phyloP scores from a whole-genome alignment of 148 eudicot species.

The Rhododendron henanense region DNA sequence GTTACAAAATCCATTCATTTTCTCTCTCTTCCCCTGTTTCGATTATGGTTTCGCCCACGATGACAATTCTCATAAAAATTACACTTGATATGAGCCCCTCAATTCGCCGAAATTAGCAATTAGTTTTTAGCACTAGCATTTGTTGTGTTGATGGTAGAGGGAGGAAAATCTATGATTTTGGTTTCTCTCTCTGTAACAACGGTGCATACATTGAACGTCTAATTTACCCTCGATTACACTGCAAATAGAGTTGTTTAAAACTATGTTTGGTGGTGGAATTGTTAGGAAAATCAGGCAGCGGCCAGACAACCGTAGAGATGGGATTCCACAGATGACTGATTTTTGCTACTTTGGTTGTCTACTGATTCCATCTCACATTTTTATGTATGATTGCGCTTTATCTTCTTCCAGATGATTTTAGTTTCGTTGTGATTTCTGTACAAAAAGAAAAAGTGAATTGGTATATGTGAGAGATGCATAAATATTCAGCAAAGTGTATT shows the following conservation, averaged over 20 bases:
- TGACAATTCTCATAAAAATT: background rate
- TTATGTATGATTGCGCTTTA: background rate
- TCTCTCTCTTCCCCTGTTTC: background rate
- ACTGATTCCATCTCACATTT: constrained; percentile 5
- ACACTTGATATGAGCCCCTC: constrained; percentile 29
- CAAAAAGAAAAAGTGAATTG: too few species aligned
- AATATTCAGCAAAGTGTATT: too few species aligned
- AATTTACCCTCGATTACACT: background rate
- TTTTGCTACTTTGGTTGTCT: too few species aligned
- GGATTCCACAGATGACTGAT: too few species aligned
- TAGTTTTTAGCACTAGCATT: background rate
- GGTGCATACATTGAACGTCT: constrained; percentile 19
- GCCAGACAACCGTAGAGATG: too few species aligned
- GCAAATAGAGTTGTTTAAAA: background rate
- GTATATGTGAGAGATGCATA: too few species aligned
- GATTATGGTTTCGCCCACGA: too few species aligned
- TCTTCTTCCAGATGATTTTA: background rate
- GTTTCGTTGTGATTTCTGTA: too few species aligned
- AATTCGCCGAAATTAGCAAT: background rate
- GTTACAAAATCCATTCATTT: background rate
- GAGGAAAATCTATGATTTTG: background rate
- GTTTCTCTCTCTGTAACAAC: constrained; percentile 12
- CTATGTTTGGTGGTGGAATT: background rate
- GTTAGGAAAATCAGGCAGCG: background rate
- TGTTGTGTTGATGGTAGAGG: constrained; percentile 15